Evolutionary conservation across 106 monocot genomes (phyloP).

Genomic region (Apostasia shenzhenica): DNA sequence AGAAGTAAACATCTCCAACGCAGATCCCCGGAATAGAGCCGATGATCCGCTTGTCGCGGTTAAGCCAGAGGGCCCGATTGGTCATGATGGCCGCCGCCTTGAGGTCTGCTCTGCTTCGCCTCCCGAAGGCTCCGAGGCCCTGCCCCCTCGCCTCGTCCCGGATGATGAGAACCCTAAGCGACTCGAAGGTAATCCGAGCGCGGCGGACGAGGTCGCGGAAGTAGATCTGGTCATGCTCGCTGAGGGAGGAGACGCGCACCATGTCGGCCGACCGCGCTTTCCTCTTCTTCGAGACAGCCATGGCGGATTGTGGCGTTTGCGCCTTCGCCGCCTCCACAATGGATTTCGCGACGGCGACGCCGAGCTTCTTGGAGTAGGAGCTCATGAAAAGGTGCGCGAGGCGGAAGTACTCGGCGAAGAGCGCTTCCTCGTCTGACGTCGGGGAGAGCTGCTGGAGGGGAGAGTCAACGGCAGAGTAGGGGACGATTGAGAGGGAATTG

Average conservation of each 20-base stretch:
- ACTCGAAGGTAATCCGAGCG: constrained; percentile 44
- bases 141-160: constrained; percentile 3
- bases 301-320: constrained; percentile 2
- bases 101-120: constrained; percentile 22
- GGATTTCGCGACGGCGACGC: background rate
- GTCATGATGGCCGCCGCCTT: constrained; percentile 39
- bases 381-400: background rate
- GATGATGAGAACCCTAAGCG: constrained; percentile 26
- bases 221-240: constrained; percentile 32
- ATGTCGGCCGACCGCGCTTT: constrained; percentile 47
- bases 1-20: constrained; percentile 67
- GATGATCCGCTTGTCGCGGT: constrained; percentile 58
- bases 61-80: constrained; percentile 36
- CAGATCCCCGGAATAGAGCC: constrained; percentile 47
- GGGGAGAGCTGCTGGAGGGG: background rate
- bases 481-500: too few relatives aligned
- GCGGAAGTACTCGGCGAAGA: background rate
- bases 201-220: constrained; percentile 54
- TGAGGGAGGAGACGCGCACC: constrained; percentile 45
- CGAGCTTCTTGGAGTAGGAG: background rate
- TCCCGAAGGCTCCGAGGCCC: background rate
- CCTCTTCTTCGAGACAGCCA: constrained; percentile 19
- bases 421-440: background rate
- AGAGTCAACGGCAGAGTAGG: background rate
- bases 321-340: background rate